phyloP scores from a whole-genome alignment of 768 basidiomycete genomes.

The Trametes elegans region DNA sequence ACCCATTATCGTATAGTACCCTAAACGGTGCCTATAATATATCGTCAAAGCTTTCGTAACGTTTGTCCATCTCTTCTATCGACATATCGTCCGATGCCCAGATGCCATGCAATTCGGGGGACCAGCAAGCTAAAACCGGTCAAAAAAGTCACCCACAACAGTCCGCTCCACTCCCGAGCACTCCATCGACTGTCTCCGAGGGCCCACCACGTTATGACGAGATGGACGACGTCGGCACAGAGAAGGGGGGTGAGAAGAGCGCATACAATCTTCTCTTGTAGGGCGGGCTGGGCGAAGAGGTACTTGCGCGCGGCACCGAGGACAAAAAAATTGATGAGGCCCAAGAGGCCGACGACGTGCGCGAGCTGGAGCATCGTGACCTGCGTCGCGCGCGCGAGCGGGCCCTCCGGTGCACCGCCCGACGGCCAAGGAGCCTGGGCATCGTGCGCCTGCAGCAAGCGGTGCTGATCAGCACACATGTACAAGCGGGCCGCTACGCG shows the following conservation, averaged over 20 bases:
- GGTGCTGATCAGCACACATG: not conserved
- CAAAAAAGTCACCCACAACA: constrained; percentile 66
- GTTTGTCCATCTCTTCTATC: constrained; percentile 54
- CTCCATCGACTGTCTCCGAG: constrained; percentile 70
- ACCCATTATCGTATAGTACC: constrained; percentile 14
- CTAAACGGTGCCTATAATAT: constrained; percentile 5
- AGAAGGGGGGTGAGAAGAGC: constrained; percentile 67
- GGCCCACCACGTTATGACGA: constrained; percentile 71
- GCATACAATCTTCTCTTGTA: constrained; percentile 71
- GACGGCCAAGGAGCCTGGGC: constrained; percentile 72
- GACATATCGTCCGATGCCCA: constrained; percentile 73
- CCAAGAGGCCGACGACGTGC: constrained; percentile 74
- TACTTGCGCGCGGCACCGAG: constrained; percentile 60
- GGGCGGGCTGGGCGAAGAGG: constrained; percentile 51
- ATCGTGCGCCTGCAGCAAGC: constrained; percentile 56
- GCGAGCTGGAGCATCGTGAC: constrained; percentile 76
- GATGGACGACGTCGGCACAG: constrained; percentile 64
- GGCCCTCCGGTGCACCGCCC: constrained; percentile 43
- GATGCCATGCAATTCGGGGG: constrained; percentile 70
- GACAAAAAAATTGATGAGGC: constrained; percentile 66
- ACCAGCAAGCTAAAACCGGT: constrained; percentile 64
- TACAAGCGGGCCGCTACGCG: not conserved
- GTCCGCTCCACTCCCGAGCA: constrained; percentile 58
- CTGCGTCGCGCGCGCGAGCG: constrained; percentile 57
- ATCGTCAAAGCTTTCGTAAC: constrained; percentile 17